Conservation (phyloP, 148 eudicot genomes). For the Cornus controversa region DNA sequence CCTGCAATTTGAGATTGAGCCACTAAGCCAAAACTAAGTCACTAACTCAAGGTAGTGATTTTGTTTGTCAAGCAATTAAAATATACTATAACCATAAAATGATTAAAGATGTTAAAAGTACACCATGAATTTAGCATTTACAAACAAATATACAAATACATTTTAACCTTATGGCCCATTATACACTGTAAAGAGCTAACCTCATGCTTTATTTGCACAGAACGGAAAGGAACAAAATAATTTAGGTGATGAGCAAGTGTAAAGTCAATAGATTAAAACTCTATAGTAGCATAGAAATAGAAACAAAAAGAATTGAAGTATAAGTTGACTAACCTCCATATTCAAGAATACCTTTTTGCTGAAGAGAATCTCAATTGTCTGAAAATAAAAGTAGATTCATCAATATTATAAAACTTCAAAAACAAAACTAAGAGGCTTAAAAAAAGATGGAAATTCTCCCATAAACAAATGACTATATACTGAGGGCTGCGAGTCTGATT, state of each 20-base stretch:
- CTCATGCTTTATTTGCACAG: background rate
- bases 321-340: constrained; percentile 68
- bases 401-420: constrained; percentile 18
- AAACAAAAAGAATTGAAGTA: background rate
- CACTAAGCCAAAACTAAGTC: too few species aligned
- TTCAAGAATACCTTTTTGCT: constrained; percentile 70
- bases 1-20: constrained; percentile 42
- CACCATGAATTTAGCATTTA: too few species aligned
- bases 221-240: background rate
- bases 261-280: constrained; percentile 2
- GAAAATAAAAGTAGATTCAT: constrained; percentile 29
- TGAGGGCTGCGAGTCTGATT: background rate
- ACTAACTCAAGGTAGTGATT: too few species aligned
- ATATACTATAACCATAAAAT: too few species aligned
- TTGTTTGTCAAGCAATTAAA: too few species aligned
- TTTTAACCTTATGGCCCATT: too few species aligned
- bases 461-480: background rate
- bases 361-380: constrained; percentile 94
- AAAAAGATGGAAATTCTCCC: background rate
- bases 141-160: too few species aligned
- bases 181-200: background rate
- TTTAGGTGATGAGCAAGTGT: constrained; percentile 8
- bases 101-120: too few species aligned
- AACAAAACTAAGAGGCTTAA: background rate
- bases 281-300: background rate